Percentiles rank a stretch among this genome's conserved stretches.
phyloP scores from a whole-genome alignment of 2,329 filamentous ascomycete species.

The Paecilomyces formosus region DNA sequence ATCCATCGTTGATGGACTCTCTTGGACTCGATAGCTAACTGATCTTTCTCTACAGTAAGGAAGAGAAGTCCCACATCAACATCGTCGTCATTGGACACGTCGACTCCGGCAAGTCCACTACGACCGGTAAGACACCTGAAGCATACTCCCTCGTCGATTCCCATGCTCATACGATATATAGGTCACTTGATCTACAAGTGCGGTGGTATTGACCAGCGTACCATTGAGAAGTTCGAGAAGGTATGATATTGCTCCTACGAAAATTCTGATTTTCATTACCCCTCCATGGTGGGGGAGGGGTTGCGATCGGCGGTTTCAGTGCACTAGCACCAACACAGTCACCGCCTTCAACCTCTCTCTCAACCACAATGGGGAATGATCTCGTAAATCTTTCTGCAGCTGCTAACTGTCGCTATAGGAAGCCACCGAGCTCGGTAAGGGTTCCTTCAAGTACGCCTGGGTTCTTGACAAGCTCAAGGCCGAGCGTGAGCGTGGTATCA shows the following conservation, averaged over 20 bases:
- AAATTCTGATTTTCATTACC: constrained; percentile 18
- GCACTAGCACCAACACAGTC: background rate
- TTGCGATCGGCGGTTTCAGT: background rate
- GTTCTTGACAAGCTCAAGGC: constrained; percentile 99
- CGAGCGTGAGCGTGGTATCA: constrained; percentile 99
- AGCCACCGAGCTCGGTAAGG: constrained; percentile 98
- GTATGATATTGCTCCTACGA: constrained; percentile 45
- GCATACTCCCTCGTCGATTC: constrained; percentile 20
- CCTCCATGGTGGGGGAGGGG: constrained; percentile 19
- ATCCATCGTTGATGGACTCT: background rate
- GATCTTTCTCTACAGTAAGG: constrained; percentile 58
- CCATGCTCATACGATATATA: constrained; percentile 34
- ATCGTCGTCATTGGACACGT: constrained; percentile 99
- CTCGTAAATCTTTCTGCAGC: background rate
- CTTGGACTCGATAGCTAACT: constrained; percentile 10
- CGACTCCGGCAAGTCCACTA: constrained; percentile 99
- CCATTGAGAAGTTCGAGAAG: constrained; percentile 99
- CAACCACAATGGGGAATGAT: background rate
- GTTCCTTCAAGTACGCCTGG: constrained; percentile 99
- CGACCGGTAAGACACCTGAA: constrained; percentile 61
- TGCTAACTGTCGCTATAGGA: constrained; percentile 53
- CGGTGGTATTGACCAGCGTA: constrained; percentile 99
- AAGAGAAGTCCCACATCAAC: constrained; percentile 94
- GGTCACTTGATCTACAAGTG: constrained; percentile 99
- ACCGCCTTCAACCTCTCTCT: background rate